Conservation (phyloP, 768 basidiomycete species). For the Hericium coralloides region DNA sequence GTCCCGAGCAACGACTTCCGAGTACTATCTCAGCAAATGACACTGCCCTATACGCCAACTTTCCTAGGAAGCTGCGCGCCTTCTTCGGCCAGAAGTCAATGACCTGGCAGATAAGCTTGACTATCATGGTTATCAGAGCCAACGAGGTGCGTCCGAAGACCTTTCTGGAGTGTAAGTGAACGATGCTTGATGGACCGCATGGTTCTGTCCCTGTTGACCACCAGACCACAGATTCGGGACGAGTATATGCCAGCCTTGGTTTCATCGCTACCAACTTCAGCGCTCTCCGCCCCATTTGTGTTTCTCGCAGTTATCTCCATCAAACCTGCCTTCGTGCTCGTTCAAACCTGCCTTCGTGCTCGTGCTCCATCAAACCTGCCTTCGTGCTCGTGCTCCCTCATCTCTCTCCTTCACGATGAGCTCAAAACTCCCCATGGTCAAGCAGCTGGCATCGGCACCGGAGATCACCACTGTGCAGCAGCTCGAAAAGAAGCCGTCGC, state of each 20-base stretch:
- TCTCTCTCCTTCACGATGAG: not conserved
- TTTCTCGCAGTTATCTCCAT: not conserved
- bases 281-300: too few relatives aligned
- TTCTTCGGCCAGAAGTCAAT: not conserved
- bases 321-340: too few relatives aligned
- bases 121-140: not conserved
- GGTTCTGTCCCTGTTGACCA: not conserved
- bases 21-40: not conserved
- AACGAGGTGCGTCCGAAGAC: too few relatives aligned
- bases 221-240: not conserved
- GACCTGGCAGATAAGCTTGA: not conserved
- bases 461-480: conserved; percentile 1
- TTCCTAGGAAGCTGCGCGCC: not conserved
- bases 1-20: not conserved
- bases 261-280: not conserved
- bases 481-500: conserved; percentile 17
- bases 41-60: not conserved
- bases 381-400: not conserved
- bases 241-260: not conserved
- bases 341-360: too few relatives aligned
- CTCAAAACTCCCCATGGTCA: not conserved
- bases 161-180: too few relatives aligned
- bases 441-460: not conserved
- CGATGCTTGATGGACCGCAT: too few relatives aligned
- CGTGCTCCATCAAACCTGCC: too few relatives aligned